phyloP scores from a whole-genome alignment of 495 filamentous ascomycete species.

The Arthonia radiata region DNA sequence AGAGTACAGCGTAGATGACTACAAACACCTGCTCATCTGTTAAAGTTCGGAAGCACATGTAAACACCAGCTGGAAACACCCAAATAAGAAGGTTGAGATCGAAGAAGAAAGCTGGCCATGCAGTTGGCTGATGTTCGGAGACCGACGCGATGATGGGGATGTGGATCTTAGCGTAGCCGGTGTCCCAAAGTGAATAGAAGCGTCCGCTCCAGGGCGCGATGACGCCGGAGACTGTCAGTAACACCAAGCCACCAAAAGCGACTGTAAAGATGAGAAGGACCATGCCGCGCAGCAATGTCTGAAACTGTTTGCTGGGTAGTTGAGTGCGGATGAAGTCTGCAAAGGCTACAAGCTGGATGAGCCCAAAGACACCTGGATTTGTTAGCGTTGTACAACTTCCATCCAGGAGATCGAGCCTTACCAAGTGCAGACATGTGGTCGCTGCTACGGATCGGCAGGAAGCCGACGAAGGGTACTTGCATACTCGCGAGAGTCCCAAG shows the following conservation, averaged over 20 bases:
- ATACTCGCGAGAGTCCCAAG: slow-evolving; percentile 92
- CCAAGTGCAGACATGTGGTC: slow-evolving; percentile 97
- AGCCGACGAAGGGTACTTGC: slow-evolving; percentile 98
- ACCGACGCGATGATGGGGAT: slow-evolving; percentile 99
- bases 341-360: slow-evolving; percentile 83
- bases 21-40: slow-evolving; percentile 96
- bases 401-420: slow-evolving; percentile 18
- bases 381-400: slow-evolving; percentile 10
- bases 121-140: slow-evolving; percentile 96
- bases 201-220: slow-evolving; percentile 97
- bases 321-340: slow-evolving; percentile 73
- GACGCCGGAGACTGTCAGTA: slow-evolving; percentile 63
- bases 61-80: slow-evolving; percentile 96
- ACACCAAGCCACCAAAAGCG: slow-evolving; percentile 46
- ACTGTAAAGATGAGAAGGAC: slow-evolving; percentile 55
- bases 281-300: slow-evolving; percentile 53
- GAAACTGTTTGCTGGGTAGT: slow-evolving; percentile 82
- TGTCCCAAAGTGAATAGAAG: slow-evolving; percentile 99
- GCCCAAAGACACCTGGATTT: slow-evolving; percentile 64
- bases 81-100: slow-evolving; percentile 96
- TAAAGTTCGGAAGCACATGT: slow-evolving; percentile 86
- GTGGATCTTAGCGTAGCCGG: slow-evolving; percentile 95
- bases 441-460: slow-evolving; percentile 84
- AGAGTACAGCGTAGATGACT: slow-evolving; percentile 82
- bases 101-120: slow-evolving; percentile 99